Evolutionary conservation across 2,329 filamentous ascomycete genomes (phyloP), one percentile per base, ranked within the genome.

Genomic region (Cyphellophora europaea): DNA sequence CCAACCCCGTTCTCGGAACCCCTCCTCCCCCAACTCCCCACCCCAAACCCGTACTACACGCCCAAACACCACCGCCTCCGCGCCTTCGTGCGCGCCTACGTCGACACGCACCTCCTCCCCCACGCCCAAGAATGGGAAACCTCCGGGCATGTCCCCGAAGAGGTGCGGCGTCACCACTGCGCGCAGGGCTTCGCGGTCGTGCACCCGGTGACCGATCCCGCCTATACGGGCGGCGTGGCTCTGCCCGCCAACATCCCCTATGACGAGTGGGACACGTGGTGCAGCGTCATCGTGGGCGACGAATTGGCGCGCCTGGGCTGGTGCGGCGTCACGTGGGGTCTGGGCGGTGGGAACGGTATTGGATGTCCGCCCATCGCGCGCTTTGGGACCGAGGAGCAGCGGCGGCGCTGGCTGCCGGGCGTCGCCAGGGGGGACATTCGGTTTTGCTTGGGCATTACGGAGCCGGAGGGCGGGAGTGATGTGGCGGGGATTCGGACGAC

Each of bases 391-490:
- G 55, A 59, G 37, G 55, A 72, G 48, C 59, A 86, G 21, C 76
- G 84, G 55, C 72, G 79, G 44, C 63, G 67, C 6, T 77, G 79
- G 46, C 59, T 87, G 5, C 80, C 81, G 0, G 77, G 81, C 32
- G 62, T 85, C 2, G 62, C 87, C 5, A 70, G 67, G 2, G 78
- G 79, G 4, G 69, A 68, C 52, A 82, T 77, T 56, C 65, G 82
- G 25, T 69, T 69, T 11, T 87, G 82, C 51, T 83, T 88, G 45
- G 82, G 82, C 3, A 85, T 88, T 48, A 88, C 82, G 0, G 82
- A 88, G 53, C 82, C 82, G 0, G 77, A 76, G 37, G 81, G 79
- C 1, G 82, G 82, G 0, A 78, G 72, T 35, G 82, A 87, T 52
- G 82, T 87, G 1, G 78, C 79, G 3, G 80, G 79, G 48, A 81